Evolutionary conservation across 768 basidiomycete species (phyloP).

Genomic region (Termitomyces titanicus): DNA sequence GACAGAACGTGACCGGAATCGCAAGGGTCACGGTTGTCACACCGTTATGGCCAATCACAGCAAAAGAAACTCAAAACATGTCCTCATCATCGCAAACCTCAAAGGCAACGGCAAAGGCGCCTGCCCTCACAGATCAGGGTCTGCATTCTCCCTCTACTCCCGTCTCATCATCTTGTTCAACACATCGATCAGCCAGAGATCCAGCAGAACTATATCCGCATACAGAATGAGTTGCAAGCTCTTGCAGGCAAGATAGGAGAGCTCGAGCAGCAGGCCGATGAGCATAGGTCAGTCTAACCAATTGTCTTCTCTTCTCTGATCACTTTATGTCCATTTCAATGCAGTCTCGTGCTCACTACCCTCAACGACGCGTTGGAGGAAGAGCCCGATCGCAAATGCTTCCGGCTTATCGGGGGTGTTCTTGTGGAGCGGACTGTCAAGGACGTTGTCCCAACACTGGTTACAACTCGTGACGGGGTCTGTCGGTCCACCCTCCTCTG

Average conservation of each 20-base stretch:
- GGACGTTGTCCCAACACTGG: slow-evolving; percentile 87
- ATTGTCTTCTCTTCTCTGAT: background rate
- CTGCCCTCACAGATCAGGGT: slow-evolving; percentile 72
- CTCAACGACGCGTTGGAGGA: slow-evolving; percentile 77
- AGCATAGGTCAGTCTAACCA: slow-evolving; percentile 71
- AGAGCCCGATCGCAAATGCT: slow-evolving; percentile 92
- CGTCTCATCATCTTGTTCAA: slow-evolving; percentile 23
- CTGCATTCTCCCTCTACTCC: slow-evolving; percentile 18
- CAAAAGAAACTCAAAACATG: slow-evolving; percentile 30
- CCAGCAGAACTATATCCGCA: slow-evolving; percentile 74
- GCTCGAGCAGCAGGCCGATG: slow-evolving; percentile 93
- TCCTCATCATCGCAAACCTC: slow-evolving; percentile 45
- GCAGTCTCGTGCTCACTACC: slow-evolving; percentile 84
- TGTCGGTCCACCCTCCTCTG: slow-evolving; percentile 22
- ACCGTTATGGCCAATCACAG: slow-evolving; percentile 43
- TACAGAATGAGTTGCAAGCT: slow-evolving; percentile 88
- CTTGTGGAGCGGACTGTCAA: slow-evolving; percentile 94
- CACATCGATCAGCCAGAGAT: slow-evolving; percentile 66
- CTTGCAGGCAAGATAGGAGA: slow-evolving; percentile 94
- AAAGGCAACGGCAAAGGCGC: slow-evolving; percentile 58
- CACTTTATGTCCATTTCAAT: slow-evolving; percentile 3
- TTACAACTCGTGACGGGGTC: slow-evolving; percentile 88
- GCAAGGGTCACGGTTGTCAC: slow-evolving; percentile 32
- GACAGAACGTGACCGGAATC: slow-evolving; percentile 27
- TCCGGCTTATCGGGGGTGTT: slow-evolving; percentile 92